Evolutionary conservation across 352 stramenopile genomes (phyloP), one percentile per base, ranked within the genome.

Genomic region (Phytophthora crassamura): DNA sequence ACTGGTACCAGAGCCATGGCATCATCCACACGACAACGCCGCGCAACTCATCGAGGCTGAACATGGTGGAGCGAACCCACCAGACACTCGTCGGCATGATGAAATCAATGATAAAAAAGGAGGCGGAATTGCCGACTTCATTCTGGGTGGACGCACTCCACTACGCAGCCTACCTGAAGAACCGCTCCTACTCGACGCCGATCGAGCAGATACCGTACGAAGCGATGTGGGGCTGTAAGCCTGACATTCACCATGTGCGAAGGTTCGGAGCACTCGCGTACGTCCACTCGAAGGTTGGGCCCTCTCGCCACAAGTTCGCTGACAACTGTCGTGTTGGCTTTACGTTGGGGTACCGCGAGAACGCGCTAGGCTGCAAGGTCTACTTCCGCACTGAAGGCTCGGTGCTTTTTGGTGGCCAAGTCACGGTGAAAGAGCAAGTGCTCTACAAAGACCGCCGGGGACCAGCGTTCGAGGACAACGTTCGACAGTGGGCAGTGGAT

Each of bases 31-130:
- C 25, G 5, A 64, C 49, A 9, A 14, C 43, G 15, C 34, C 22
- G 30, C 55, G 43, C n/a, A 49, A 64, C 15, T 18, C 20, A 25
- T 56, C 55, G 14, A 43, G 41, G 16, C 18, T 50, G 2, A 64
- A 50, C n/a, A 34, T 32, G 18, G 43, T 51, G 25, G 43, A 38
- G 35, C 43, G 20, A n/a, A 51, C 4, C 14, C 43, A 38, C 46
- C 46, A 54, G 16, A 54, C 30, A 18, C 10, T 54, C 30, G 16
- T 16, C n/a, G 32, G 32, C 14, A 53, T 25, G 54, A 35, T 49
- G 15, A 64, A 64, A 20, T 49, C 43, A 1, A 64, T 64, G 55
- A 56, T 49, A n/a, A n/a, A n/a, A n/a, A n/a, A n/a, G n/a, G n/a
- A n/a, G n/a, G n/a, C n/a, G n/a, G n/a, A n/a, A n/a, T n/a, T n/a